Evolutionary conservation across 2,329 filamentous ascomycete species (phyloP).

Genomic region (Fonsecaea multimorphosa): DNA sequence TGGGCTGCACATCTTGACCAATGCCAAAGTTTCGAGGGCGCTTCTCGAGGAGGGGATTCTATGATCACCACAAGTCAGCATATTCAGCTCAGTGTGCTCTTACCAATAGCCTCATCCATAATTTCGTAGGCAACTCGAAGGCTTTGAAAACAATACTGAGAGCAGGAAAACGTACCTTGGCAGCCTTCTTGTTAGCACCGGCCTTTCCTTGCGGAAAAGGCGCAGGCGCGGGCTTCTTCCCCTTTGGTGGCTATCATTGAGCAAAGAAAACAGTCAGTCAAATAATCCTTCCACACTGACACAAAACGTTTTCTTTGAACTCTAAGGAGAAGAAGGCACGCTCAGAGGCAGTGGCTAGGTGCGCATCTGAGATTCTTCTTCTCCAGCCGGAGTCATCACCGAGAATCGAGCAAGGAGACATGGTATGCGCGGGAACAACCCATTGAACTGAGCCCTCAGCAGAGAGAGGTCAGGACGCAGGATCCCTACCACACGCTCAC

Average conservation of each 20-base stretch:
- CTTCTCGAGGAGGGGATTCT: slow-evolving; percentile 99
- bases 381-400: slow-evolving; percentile 36
- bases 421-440: background rate
- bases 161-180: slow-evolving; percentile 73
- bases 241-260: slow-evolving; percentile 99
- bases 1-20: slow-evolving; percentile 97
- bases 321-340: slow-evolving; percentile 72
- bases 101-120: background rate
- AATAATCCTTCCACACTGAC: slow-evolving; percentile 74
- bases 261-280: slow-evolving; percentile 96
- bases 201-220: slow-evolving; percentile 96
- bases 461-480: slow-evolving; percentile 31
- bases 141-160: slow-evolving; percentile 1
- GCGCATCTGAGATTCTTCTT: slow-evolving; percentile 16
- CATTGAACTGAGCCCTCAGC: slow-evolving; percentile 27
- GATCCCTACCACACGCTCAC: background rate
- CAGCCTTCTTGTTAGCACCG: slow-evolving; percentile 83
- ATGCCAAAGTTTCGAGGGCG: slow-evolving; percentile 97
- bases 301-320: slow-evolving; percentile 67
- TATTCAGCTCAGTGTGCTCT: slow-evolving; percentile 12
- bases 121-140: background rate
- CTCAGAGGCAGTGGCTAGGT: slow-evolving; percentile 16
- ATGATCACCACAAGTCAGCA: slow-evolving; percentile 18
- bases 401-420: slow-evolving; percentile 12
- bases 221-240: slow-evolving; percentile 97